Conservation (phyloP, 495 filamentous ascomycete genomes). For the Aspergillus sparsus region DNA sequence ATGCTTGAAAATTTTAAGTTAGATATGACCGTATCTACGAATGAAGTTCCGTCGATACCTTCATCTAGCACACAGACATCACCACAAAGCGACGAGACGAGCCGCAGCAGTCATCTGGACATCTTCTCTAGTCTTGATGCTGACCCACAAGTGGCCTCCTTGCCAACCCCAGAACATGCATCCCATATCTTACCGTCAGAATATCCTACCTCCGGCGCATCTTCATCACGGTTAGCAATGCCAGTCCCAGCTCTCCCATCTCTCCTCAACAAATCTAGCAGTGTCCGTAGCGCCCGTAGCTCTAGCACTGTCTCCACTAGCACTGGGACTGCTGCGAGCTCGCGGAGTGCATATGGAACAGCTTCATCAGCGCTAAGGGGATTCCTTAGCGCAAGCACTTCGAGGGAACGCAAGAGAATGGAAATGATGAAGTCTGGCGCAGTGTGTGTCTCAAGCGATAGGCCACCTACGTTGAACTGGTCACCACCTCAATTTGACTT, state of each 20-base stretch:
- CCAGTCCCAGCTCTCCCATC: slow-evolving; percentile 41
- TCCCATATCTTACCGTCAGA: slow-evolving; percentile 31
- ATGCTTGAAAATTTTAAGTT: slow-evolving; percentile 46
- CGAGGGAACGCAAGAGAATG: slow-evolving; percentile 37
- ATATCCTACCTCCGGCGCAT: slow-evolving; percentile 24
- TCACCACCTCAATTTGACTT: slow-evolving; percentile 45
- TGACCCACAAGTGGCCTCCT: slow-evolving; percentile 28
- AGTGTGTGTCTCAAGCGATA: slow-evolving; percentile 37
- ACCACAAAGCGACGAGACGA: slow-evolving; percentile 4
- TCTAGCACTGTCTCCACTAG: slow-evolving; percentile 46
- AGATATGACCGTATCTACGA: slow-evolving; percentile 40
- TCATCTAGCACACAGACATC: slow-evolving; percentile 21
- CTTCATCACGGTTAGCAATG: slow-evolving; percentile 34
- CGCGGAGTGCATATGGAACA: slow-evolving; percentile 43
- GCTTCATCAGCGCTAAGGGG: slow-evolving; percentile 45
- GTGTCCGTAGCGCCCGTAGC: slow-evolving; percentile 45
- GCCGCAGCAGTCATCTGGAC: slow-evolving; percentile 20
- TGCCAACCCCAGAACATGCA: slow-evolving; percentile 21
- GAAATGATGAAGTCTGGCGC: slow-evolving; percentile 34
- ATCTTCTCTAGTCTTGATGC: slow-evolving; percentile 23
- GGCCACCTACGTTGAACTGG: slow-evolving; percentile 47
- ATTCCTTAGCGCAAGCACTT: slow-evolving; percentile 36
- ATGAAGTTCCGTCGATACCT: slow-evolving; percentile 32
- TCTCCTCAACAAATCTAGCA: slow-evolving; percentile 35
- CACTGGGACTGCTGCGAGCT: slow-evolving; percentile 34